Evolutionary conservation across 1,284 basidiomycete genomes (phyloP).

Genomic region (Trametes versicolor): DNA sequence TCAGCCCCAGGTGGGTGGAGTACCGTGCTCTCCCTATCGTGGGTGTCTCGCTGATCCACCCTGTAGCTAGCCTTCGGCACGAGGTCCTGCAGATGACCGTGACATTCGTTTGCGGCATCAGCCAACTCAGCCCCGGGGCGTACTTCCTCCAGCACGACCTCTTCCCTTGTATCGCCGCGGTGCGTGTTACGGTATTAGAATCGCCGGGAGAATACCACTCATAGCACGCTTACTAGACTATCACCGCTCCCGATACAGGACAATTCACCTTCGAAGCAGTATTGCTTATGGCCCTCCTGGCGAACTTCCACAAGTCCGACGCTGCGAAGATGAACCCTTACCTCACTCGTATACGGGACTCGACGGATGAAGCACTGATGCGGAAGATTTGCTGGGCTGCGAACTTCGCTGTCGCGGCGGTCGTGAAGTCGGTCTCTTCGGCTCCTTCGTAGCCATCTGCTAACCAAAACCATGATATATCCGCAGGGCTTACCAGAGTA

Average conservation of each 20-base stretch:
- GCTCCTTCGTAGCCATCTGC: neutral
- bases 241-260: conserved; percentile 61
- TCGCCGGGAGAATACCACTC: neutral
- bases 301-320: conserved; percentile 75
- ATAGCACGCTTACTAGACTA: conserved; percentile 53
- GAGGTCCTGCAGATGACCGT: conserved; percentile 64
- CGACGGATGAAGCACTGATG: conserved; percentile 60
- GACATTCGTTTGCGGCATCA: conserved; percentile 63
- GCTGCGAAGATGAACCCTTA: conserved; percentile 73
- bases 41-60: neutral
- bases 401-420: conserved; percentile 58
- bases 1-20: conserved; percentile 53
- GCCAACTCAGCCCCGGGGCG: conserved; percentile 72
- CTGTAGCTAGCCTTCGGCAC: conserved; percentile 58
- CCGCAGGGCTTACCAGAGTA: conserved; percentile 62
- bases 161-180: conserved; percentile 61
- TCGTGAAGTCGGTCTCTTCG: conserved; percentile 56
- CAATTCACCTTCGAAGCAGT: conserved; percentile 66
- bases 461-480: neutral
- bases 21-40: neutral
- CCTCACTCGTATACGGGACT: conserved; percentile 58
- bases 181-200: conserved; percentile 39
- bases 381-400: conserved; percentile 63
- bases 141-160: conserved; percentile 71
- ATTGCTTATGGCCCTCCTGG: conserved; percentile 64